Percentiles rank a stretch among this genome's conserved stretches.
Conservation (phyloP, 2,329 filamentous ascomycete genomes). For the Aschersonia sp. region DNA sequence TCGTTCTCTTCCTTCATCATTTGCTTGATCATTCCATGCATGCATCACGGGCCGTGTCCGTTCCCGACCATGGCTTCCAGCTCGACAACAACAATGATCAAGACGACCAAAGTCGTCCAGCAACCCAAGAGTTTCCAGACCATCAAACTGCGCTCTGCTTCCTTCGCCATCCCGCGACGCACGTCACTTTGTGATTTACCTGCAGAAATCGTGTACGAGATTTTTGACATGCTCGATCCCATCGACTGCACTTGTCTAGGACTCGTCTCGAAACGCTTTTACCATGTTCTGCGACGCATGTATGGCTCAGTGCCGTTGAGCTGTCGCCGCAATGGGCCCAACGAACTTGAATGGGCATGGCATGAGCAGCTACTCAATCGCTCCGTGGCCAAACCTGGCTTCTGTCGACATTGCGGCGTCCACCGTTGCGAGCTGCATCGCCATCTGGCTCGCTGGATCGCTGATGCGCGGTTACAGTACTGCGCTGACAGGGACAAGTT, state of each 20-base stretch:
- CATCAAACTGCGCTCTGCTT: background rate
- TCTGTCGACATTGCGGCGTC: background rate
- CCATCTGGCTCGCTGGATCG: background rate
- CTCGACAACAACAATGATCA: too few relatives aligned
- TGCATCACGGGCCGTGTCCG: too few relatives aligned
- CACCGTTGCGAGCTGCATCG: background rate
- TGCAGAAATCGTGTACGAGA: background rate
- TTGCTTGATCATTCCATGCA: too few relatives aligned
- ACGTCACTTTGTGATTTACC: background rate
- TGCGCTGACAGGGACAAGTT: background rate
- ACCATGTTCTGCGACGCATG: background rate
- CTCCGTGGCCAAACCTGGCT: background rate
- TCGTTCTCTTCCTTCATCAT: too few relatives aligned
- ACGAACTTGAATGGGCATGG: background rate
- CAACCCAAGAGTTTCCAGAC: background rate
- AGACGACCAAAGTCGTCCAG: background rate
- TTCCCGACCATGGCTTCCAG: too few relatives aligned
- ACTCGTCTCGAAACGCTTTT: background rate
- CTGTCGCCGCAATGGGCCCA: background rate
- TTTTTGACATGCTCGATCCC: conserved; percentile 1
- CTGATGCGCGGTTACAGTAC: background rate
- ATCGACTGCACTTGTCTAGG: conserved; percentile 1
- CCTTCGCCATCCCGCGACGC: background rate
- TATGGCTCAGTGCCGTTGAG: conserved; percentile 1
- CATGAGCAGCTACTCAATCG: too few relatives aligned